phyloP scores from a whole-genome alignment of 1,139 yeast species.

The Yamadazyma songkhlaensis region DNA sequence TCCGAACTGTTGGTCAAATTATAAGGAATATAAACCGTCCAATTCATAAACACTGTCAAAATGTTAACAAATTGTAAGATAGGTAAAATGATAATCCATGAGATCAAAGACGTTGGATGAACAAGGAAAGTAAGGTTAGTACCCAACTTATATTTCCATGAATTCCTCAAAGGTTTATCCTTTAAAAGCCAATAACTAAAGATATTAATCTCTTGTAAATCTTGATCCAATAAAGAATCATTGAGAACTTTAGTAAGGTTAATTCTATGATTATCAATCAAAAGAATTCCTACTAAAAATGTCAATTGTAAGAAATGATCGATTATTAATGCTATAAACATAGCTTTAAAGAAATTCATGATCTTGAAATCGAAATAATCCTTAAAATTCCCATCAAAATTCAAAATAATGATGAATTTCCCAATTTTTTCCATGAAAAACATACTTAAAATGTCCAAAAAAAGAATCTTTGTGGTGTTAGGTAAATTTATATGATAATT shows the following conservation, averaged over 20 bases:
- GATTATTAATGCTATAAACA: slow-evolving; percentile 40
- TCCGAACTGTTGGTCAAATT: slow-evolving; percentile 19
- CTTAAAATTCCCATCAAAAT: slow-evolving; percentile 19
- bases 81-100: slow-evolving; percentile 19
- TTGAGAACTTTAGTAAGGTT: slow-evolving; percentile 55
- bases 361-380: slow-evolving; percentile 18
- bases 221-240: slow-evolving; percentile 1
- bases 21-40: slow-evolving; percentile 28
- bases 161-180: slow-evolving; percentile 16
- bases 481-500: slow-evolving; percentile 16
- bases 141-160: slow-evolving; percentile 30
- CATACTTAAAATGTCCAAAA: slow-evolving; percentile 14
- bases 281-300: slow-evolving; percentile 59
- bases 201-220: slow-evolving; percentile 17
- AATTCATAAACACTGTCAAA: slow-evolving; percentile 19
- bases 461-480: slow-evolving; percentile 17
- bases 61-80: slow-evolving; percentile 16
- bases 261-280: slow-evolving; percentile 62
- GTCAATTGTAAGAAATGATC: slow-evolving; percentile 63
- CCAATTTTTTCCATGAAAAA: slow-evolving; percentile 8
- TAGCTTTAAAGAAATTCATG: slow-evolving; percentile 16
- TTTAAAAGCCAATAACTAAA: slow-evolving; percentile 26
- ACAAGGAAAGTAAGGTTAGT: slow-evolving; percentile 33
- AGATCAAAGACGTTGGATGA: slow-evolving; percentile 24
- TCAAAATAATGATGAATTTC: slow-evolving; percentile 12